Conservation (phyloP, 345 rosid genomes). For the Lumnitzera littorea region DNA sequence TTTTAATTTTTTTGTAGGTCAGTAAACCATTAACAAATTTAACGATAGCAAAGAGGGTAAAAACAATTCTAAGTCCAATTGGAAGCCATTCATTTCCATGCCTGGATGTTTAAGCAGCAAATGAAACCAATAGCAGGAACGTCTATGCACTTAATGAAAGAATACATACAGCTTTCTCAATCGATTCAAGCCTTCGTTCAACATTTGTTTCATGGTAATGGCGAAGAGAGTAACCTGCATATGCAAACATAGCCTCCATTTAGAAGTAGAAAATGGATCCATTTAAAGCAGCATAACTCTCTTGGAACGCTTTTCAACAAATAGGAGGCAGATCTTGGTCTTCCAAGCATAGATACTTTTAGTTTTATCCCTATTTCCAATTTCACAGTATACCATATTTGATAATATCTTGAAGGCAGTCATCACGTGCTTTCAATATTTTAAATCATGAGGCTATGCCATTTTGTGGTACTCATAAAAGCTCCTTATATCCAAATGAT, state of each 20-base stretch:
- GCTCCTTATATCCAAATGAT: no score
- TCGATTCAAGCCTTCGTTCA: conserved; percentile 58
- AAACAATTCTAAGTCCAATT: neutral
- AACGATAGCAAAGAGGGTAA: no score
- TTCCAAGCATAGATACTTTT: no score
- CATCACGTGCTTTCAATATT: no score
- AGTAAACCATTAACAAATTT: no score
- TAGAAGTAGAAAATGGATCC: conserved; percentile 1
- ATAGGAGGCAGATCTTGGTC: neutral
- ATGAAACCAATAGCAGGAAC: neutral
- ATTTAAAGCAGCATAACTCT: conserved; percentile 1
- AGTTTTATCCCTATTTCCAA: no score
- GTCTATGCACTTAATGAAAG: neutral
- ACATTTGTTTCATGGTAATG: conserved; percentile 50
- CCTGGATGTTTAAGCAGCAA: neutral
- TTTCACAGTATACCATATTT: no score
- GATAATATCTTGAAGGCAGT: no score
- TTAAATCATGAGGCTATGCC: no score
- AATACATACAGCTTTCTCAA: conserved; percentile 57
- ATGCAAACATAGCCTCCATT: conserved; percentile 12
- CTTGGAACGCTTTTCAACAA: neutral
- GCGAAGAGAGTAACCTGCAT: conserved; percentile 54
- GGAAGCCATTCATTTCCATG: neutral
- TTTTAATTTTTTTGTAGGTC: no score
- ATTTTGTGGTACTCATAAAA: no score